These are phyloP conservation scores for Colletotrichum sp. DNA, from an alignment of 2,329 filamentous ascomycete species.

Conservation along the genomic window DNA sequence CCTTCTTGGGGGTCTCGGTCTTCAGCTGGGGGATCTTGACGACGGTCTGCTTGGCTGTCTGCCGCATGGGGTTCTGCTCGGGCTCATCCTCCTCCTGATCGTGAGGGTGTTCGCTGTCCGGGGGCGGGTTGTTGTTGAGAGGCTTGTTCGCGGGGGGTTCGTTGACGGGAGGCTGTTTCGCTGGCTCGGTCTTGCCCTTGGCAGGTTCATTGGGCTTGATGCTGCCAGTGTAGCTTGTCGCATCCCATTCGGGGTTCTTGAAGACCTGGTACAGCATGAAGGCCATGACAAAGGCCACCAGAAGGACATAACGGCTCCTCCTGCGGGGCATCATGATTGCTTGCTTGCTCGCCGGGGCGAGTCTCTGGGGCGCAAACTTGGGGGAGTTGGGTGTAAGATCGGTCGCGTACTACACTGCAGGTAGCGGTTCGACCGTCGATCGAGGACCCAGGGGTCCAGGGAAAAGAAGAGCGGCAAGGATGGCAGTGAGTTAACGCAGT, in stretches of 20 bases:
- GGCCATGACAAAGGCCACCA: slow-evolving; percentile 58
- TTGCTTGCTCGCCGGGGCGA: slow-evolving; percentile 1
- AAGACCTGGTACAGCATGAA: slow-evolving; percentile 57
- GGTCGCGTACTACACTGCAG: slow-evolving; percentile 10
- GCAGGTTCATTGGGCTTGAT: slow-evolving; percentile 11
- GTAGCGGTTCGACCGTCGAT: slow-evolving; percentile 2
- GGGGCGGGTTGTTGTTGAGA: slow-evolving; percentile 17
- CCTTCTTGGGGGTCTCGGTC: slow-evolving; percentile 2
- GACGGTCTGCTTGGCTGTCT: slow-evolving; percentile 14
- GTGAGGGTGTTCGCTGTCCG: slow-evolving; percentile 13
- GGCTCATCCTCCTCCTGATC: slow-evolving; percentile 14
- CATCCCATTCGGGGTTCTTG: slow-evolving; percentile 42
- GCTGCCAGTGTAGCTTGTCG: slow-evolving; percentile 8
- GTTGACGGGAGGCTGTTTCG: slow-evolving; percentile 9
- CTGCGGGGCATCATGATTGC: slow-evolving; percentile 57
- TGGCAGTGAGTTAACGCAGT: background rate
- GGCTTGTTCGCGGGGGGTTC: slow-evolving; percentile 5
- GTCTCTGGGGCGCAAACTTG: background rate
- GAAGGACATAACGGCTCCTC: slow-evolving; percentile 64
- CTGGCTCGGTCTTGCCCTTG: background rate
- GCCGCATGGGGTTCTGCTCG: slow-evolving; percentile 17
- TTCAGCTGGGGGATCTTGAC: slow-evolving; percentile 20
- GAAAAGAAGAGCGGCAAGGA: background rate
- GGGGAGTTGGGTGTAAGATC: background rate
- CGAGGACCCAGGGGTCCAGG: background rate